Evolutionary conservation across 495 filamentous ascomycete genomes (phyloP).

Genomic region (Stereocaulon alpinum): DNA sequence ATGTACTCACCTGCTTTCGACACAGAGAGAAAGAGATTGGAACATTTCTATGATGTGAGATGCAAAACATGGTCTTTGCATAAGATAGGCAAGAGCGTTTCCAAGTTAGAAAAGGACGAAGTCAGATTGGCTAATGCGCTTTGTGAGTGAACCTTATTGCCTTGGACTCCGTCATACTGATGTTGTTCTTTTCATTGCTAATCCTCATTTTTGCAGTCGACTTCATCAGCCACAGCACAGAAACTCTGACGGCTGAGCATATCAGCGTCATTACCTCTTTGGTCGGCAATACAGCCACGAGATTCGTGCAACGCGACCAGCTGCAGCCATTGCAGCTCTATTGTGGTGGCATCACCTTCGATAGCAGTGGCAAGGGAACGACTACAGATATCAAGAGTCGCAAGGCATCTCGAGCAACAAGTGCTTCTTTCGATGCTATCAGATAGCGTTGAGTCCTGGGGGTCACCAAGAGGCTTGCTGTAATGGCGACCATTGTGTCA

Average conservation of each 20-base stretch:
- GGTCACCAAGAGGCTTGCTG: background rate
- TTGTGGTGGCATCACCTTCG: background rate
- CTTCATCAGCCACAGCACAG: background rate
- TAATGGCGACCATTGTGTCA: background rate
- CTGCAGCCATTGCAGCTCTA: background rate
- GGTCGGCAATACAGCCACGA: background rate
- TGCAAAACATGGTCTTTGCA: background rate
- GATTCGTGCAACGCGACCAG: background rate
- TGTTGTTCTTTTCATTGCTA: background rate
- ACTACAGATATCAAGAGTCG: background rate
- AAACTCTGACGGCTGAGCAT: background rate
- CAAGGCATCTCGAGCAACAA: background rate
- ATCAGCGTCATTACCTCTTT: background rate
- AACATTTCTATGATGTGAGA: background rate
- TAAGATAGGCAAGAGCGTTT: background rate
- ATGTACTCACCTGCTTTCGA: background rate
- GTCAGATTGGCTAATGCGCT: background rate
- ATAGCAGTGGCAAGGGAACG: background rate
- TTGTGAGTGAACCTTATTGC: background rate
- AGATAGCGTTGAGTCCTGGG: background rate
- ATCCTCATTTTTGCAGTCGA: background rate
- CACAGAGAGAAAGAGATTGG: background rate
- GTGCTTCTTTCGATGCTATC: background rate
- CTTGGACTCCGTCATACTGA: background rate
- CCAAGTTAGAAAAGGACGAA: background rate